These are phyloP conservation scores for Ammopiptanthus mongolicus DNA, from an alignment of 306 rosid genomes.

Conservation along the genomic window DNA sequence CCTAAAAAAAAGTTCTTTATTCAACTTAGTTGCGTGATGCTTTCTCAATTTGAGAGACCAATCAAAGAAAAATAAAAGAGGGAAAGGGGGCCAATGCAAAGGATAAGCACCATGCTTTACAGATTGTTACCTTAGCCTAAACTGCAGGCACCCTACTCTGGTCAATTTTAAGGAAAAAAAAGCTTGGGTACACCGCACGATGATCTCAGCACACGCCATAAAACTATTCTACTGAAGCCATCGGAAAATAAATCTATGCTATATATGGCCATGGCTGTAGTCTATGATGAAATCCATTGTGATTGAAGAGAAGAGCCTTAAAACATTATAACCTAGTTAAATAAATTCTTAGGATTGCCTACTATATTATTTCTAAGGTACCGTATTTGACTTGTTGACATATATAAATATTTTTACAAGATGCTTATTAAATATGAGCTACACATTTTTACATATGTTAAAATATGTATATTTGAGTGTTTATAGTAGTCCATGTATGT, in stretches of 20 bases:
- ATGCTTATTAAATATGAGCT: no score
- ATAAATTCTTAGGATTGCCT: no score
- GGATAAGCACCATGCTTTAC: conserved; percentile 8
- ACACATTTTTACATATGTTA: no score
- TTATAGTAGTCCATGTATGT: no score
- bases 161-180: background rate
- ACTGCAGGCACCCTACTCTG: background rate
- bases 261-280: no score
- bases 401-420: no score
- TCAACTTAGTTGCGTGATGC: background rate
- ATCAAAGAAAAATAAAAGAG: background rate
- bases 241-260: no score
- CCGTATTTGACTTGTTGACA: no score
- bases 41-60: background rate
- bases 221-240: no score
- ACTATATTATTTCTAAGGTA: no score
- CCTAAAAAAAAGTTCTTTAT: background rate
- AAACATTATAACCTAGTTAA: background rate
- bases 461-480: no score
- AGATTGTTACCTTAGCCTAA: conserved; percentile 2
- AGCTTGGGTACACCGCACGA: background rate
- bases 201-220: background rate
- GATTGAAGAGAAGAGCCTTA: background rate
- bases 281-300: background rate
- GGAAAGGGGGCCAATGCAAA: background rate